Percentiles rank a stretch among this genome's conserved stretches.
Evolutionary conservation across 306 rosid species (phyloP).

Genomic region (Trifolium dubium): DNA sequence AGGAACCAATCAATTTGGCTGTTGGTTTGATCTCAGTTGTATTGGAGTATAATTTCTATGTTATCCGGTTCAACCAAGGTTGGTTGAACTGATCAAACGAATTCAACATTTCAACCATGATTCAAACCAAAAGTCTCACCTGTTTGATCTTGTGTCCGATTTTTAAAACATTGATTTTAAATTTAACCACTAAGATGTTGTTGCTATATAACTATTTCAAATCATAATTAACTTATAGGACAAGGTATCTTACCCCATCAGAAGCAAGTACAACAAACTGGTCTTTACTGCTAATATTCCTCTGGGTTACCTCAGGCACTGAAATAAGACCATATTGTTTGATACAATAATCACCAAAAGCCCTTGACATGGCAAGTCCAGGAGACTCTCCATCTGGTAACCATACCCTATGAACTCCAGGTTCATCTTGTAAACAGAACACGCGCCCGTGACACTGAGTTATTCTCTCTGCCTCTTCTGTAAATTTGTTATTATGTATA

Average conservation of each 20-base stretch:
- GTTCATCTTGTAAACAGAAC: conserved; percentile 79
- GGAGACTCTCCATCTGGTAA: conserved; percentile 72
- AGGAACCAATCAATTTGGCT: neutral
- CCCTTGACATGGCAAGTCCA: conserved; percentile 92
- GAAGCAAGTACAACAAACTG: conserved; percentile 88
- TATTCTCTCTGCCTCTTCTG: conserved; percentile 94
- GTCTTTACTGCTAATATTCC: conserved; percentile 63
- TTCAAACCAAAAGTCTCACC: no score
- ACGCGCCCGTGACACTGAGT: conserved; percentile 76
- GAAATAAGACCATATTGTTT: conserved; percentile 86
- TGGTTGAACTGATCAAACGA: no score
- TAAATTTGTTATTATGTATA: conserved; percentile 16
- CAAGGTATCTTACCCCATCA: conserved; percentile 72
- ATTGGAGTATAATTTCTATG: no score
- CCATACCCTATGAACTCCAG: conserved; percentile 88
- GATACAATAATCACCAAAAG: conserved; percentile 87
- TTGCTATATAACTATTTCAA: neutral
- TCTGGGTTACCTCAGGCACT: conserved; percentile 81
- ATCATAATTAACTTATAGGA: neutral
- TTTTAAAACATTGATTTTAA: neutral
- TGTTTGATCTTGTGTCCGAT: neutral
- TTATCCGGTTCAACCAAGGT: no score
- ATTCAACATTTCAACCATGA: neutral
- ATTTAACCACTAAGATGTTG: neutral
- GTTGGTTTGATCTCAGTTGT: no score